Evolutionary conservation across 73 alveolate species (phyloP).

Genomic region (Tetrahymena thermophila): DNA sequence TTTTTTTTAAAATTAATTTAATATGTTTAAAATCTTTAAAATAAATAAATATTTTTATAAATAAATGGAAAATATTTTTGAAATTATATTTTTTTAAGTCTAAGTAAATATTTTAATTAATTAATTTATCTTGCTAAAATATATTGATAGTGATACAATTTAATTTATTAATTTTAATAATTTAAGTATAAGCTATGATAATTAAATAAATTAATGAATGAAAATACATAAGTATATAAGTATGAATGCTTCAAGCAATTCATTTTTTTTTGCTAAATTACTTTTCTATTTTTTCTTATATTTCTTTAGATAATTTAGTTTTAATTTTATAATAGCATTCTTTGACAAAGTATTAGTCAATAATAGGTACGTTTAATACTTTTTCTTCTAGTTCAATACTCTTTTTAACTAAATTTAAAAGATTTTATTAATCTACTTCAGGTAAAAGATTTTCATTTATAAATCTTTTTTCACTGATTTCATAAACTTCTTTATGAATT

Average conservation of each 20-base stretch:
- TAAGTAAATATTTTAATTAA: too few species aligned
- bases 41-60: too few species aligned
- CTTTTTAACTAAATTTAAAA: not conserved
- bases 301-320: not conserved
- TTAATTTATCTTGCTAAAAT: too few species aligned
- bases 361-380: not conserved
- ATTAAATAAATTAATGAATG: not conserved
- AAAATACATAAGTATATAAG: too few species aligned
- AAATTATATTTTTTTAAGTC: too few species aligned
- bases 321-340: not conserved
- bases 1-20: too few species aligned
- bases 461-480: not conserved
- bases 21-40: too few species aligned
- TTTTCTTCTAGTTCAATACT: not conserved
- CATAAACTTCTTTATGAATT: not conserved
- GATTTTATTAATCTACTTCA: not conserved
- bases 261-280: not conserved
- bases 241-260: not conserved
- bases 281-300: not conserved
- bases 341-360: not conserved
- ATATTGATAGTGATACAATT: too few species aligned
- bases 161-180: too few species aligned
- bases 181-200: too few species aligned
- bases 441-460: not conserved
- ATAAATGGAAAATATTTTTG: too few species aligned